Conservation (phyloP, 2,329 filamentous ascomycete genomes). For the Didymosphaeria variabile region DNA sequence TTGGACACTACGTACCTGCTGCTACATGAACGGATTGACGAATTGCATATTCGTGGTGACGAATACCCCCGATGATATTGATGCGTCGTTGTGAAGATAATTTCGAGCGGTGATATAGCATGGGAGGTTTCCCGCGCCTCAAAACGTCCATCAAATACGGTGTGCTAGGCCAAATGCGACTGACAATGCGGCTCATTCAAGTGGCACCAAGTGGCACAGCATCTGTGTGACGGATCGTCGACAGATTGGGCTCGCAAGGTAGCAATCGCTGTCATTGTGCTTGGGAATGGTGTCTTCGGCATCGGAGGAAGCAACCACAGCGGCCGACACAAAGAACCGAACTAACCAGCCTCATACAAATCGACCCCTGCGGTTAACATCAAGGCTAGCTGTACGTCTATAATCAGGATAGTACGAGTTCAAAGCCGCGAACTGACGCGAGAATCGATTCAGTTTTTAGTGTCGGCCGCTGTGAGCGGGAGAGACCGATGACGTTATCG, state of each 20-base stretch:
- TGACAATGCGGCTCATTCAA: too few species aligned
- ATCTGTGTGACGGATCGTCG: too few species aligned
- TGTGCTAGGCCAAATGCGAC: not conserved
- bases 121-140: not conserved
- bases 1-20: not conserved
- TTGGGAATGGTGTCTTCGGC: conserved; percentile 13
- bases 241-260: too few species aligned
- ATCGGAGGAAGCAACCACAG: not conserved
- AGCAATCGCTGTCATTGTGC: not conserved
- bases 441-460: too few species aligned
- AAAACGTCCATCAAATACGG: not conserved
- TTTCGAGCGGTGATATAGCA: not conserved
- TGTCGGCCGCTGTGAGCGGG: not conserved
- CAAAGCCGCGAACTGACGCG: too few species aligned
- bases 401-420: too few species aligned
- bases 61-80: not conserved
- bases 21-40: not conserved
- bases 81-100: too few species aligned
- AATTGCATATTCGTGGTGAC: not conserved
- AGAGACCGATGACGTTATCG: conserved; percentile 40
- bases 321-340: too few species aligned
- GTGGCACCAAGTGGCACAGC: too few species aligned
- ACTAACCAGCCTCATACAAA: too few species aligned
- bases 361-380: too few species aligned
- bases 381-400: too few species aligned